Base-by-base conservation (phyloP, 2,329 filamentous ascomycete species). In the Chaetomiaceae sp. region DNA sequence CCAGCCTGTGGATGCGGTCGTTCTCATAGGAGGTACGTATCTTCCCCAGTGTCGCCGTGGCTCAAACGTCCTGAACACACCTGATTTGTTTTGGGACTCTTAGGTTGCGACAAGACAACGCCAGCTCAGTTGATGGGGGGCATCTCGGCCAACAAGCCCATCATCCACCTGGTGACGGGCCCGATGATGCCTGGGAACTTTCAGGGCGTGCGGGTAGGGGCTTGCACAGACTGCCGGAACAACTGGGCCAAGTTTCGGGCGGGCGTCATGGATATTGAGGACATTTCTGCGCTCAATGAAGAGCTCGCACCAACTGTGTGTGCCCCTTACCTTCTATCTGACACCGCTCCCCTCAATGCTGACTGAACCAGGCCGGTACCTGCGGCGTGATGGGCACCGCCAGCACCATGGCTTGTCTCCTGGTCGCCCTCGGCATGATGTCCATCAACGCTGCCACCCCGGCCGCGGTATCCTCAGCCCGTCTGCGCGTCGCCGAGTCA, bases 381-480 rank as follows among this genome's bases (percentile, higher is more conserved):
- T 95, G 88, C 54, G 88, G 88, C 38, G 88, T 90, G 15, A 95
- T 95, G 88, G 93, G 88, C 53, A 95, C 88, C 0, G 88, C 88
- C 6, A 91, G 88, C 60, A 94, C 88, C 2, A 91, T 95, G 86
- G 86, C 87, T 1, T 90, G 86, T 6, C 78, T 88, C 14, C 84
- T 90, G 18, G 87, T 88, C 51, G 87, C 81, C 0, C 81, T 95
- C 57, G 88, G 88, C n/a, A 72, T 94, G 55, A 84, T 86, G 48
- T 74, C 90, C 0, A 83, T 89, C 7, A 80, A 81, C 6, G 88
- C 85, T 0, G 87, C 86, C 1, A 86, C 85, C 0, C 88, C 85
- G 0, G 86, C 88, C 0, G 88, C 88, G 1, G 81, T 84, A 3
- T 88, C 84, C 1, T 85, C 87, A 0, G 74, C 85, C 0, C 88